A percentile compares a stretch with the other conserved stretches of the same genome.
phyloP scores from a whole-genome alignment of 139 green algal genomes.

The Zygnema cylindricum region DNA sequence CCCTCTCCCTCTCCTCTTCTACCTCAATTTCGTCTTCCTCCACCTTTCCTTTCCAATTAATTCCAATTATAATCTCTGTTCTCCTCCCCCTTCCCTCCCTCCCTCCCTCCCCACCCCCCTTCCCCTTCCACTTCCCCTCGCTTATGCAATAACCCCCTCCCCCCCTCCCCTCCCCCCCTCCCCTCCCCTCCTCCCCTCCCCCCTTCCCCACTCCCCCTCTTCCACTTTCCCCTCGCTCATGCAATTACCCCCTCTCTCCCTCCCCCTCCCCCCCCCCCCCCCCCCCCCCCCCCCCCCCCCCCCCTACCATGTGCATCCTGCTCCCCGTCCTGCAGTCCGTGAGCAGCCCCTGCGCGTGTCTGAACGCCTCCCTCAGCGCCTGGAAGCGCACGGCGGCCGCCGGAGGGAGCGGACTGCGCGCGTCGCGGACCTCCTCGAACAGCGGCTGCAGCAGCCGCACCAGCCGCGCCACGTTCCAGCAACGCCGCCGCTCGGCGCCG shows the following conservation, averaged over 20 bases:
- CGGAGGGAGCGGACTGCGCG: constrained; percentile 36
- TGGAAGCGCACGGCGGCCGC: constrained; percentile 32
- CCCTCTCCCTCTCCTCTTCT: too few species aligned
- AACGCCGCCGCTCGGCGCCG: constrained; percentile 20
- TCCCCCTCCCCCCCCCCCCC: neutral
- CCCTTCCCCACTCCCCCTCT: too few species aligned
- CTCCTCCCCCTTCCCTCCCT: too few species aligned
- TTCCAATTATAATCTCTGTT: too few species aligned
- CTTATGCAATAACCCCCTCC: too few species aligned
- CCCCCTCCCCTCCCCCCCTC: neutral
- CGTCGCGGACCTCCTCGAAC: too few species aligned
- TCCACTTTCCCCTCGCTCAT: neutral
- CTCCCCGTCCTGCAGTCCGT: constrained; percentile 34
- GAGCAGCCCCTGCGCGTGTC: constrained; percentile 23
- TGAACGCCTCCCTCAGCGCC: constrained; percentile 21
- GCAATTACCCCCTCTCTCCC: neutral
- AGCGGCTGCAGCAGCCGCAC: constrained; percentile 38
- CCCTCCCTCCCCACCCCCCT: too few species aligned
- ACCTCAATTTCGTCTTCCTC: too few species aligned
- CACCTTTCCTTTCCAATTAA: too few species aligned
- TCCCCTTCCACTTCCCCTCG: too few species aligned
- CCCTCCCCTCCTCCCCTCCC: too few species aligned
- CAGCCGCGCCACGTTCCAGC: constrained; percentile 21
- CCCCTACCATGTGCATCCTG: constrained; percentile 47
- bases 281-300: too few species aligned